Percentiles rank a stretch among this genome's conserved stretches.
Evolutionary conservation across 2,329 filamentous ascomycete species (phyloP).

Genomic region (Ophiostoma piceae): DNA sequence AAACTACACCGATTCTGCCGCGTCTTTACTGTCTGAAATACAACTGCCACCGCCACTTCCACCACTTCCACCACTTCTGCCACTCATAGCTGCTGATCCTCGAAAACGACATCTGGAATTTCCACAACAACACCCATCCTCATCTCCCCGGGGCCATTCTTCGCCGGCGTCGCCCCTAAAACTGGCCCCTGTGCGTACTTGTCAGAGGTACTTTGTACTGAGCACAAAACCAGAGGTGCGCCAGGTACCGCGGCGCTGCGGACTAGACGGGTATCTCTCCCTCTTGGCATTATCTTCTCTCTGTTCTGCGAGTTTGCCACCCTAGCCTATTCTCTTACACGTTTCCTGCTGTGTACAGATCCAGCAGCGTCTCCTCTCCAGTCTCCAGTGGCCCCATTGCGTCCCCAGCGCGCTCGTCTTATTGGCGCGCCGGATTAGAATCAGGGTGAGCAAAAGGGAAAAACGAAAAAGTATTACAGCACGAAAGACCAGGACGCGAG

Average conservation of each 20-base stretch:
- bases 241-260: background rate
- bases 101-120: background rate
- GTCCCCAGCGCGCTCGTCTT: background rate
- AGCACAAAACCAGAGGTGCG: background rate
- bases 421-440: conserved; percentile 13
- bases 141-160: background rate
- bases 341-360: conserved; percentile 3
- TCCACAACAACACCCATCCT: background rate
- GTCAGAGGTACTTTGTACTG: background rate
- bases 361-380: background rate
- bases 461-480: background rate
- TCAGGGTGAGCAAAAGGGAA: background rate
- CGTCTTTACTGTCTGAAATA: too few species aligned
- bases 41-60: background rate
- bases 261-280: conserved; percentile 11
- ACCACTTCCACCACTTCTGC: background rate
- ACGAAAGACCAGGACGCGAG: background rate
- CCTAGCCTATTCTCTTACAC: conserved; percentile 12
- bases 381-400: background rate
- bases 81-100: conserved; percentile 7
- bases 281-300: conserved; percentile 4
- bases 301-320: background rate
- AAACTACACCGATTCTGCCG: background rate
- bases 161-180: background rate
- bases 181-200: background rate